Conservation (phyloP, 306 rosid genomes). For the Astragalus glycyphyllos region DNA sequence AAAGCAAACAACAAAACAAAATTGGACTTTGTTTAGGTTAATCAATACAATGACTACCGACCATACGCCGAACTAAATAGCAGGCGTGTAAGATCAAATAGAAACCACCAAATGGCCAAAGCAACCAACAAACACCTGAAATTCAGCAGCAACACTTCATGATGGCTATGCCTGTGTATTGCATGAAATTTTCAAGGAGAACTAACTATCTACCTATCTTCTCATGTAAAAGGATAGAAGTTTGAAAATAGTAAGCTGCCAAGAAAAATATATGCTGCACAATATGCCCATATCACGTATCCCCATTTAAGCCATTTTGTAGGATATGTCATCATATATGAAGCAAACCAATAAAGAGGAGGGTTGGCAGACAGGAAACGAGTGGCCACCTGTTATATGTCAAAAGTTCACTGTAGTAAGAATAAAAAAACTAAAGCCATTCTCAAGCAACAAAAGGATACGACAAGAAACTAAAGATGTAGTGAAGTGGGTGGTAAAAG, state of each 20-base stretch:
- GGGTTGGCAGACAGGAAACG: slow-evolving; percentile 92
- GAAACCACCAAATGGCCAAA: slow-evolving; percentile 25
- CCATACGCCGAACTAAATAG: background rate
- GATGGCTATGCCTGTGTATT: slow-evolving; percentile 3
- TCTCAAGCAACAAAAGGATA: slow-evolving; percentile 31
- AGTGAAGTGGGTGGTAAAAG: background rate
- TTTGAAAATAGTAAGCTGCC: slow-evolving; percentile 88
- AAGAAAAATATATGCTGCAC: slow-evolving; percentile 74
- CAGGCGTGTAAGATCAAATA: slow-evolving; percentile 23
- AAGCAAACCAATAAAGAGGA: slow-evolving; percentile 88
- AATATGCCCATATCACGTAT: slow-evolving; percentile 82
- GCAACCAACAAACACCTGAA: slow-evolving; percentile 1
- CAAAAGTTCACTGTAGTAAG: slow-evolving; percentile 17
- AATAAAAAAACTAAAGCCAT: slow-evolving; percentile 17
- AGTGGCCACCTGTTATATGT: slow-evolving; percentile 76
- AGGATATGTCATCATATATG: slow-evolving; percentile 60
- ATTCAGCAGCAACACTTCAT: slow-evolving; percentile 21
- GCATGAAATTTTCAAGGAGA: slow-evolving; percentile 33
- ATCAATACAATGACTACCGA: slow-evolving; percentile 5
- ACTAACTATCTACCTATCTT: slow-evolving; percentile 1
- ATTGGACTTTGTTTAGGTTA: background rate
- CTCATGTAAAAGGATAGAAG: slow-evolving; percentile 91
- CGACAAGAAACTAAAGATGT: background rate
- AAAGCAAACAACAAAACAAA: background rate
- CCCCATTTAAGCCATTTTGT: slow-evolving; percentile 58